A percentile compares a stretch with the other conserved stretches of the same genome.
These are phyloP conservation scores for Penstemon davidsonii DNA, from an alignment of 257 asterid genomes.

Conservation along the genomic window DNA sequence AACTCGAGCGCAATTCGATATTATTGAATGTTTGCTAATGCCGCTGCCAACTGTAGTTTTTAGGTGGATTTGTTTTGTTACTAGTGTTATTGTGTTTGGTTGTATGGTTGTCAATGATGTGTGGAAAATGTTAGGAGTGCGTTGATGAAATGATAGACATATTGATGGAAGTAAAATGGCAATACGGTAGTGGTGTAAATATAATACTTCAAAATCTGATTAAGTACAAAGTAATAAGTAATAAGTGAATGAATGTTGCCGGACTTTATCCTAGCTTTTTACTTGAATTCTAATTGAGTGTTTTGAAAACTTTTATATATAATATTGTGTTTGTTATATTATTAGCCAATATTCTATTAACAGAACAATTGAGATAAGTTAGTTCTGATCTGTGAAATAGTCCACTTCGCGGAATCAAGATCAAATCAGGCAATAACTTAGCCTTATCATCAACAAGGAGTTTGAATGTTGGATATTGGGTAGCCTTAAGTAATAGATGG, in stretches of 20 bases:
- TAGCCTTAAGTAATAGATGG: neutral
- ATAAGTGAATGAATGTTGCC: neutral
- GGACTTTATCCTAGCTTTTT: neutral
- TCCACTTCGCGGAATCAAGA: constrained; percentile 10
- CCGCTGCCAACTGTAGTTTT: constrained; percentile 8
- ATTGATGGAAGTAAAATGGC: constrained; percentile 1
- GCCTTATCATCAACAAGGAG: constrained; percentile 12
- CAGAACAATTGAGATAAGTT: constrained; percentile 17
- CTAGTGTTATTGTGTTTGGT: constrained; percentile 2
- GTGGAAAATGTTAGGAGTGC: constrained; percentile 4
- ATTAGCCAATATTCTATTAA: constrained; percentile 1
- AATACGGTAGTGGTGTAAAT: constrained; percentile 3
- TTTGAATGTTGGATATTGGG: constrained; percentile 13
- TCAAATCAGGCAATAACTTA: constrained; percentile 18
- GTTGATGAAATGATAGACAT: neutral
- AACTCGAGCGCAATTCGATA: neutral
- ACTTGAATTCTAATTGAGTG: constrained; percentile 10
- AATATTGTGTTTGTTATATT: neutral
- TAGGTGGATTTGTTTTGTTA: constrained; percentile 19
- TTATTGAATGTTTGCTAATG: constrained; percentile 22
- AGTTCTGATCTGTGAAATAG: constrained; percentile 7
- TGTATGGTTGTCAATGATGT: neutral
- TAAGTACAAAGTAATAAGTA: neutral
- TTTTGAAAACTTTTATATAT: neutral
- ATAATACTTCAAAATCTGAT: neutral